These are phyloP conservation scores for Coleophoma eucalyptorum DNA, from an alignment of 2,329 filamentous ascomycete genomes.

Conservation along the genomic window DNA sequence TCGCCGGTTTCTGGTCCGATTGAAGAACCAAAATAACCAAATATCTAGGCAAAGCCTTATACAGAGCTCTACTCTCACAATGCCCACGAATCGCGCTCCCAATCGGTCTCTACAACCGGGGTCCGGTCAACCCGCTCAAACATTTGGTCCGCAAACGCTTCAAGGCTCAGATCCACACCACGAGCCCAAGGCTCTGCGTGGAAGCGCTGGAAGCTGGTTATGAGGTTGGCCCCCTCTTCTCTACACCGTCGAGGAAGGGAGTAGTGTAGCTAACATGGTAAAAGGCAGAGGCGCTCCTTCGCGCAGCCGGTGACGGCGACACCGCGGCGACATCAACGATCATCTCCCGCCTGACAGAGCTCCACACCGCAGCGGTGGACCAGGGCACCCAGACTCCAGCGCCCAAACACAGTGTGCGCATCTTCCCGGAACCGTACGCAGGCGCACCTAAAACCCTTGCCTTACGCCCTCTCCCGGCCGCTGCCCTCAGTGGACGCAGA, in stretches of 20 bases:
- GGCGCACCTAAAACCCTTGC: slow-evolving; percentile 43
- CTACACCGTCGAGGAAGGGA: not conserved
- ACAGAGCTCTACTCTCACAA: slow-evolving; percentile 63
- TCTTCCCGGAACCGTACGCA: slow-evolving; percentile 20
- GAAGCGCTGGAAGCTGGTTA: slow-evolving; percentile 66
- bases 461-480: slow-evolving; percentile 43
- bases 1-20: too few relatives aligned
- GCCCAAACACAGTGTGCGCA: slow-evolving; percentile 2
- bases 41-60: slow-evolving; percentile 62
- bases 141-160: slow-evolving; percentile 61
- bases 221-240: slow-evolving; percentile 37
- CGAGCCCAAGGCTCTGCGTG: slow-evolving; percentile 55
- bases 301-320: slow-evolving; percentile 17
- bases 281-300: slow-evolving; percentile 23
- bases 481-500: slow-evolving; percentile 45
- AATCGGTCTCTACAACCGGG: slow-evolving; percentile 34
- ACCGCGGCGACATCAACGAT: slow-evolving; percentile 16
- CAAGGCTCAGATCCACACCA: slow-evolving; percentile 51
- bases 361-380: slow-evolving; percentile 1
- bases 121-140: slow-evolving; percentile 39
- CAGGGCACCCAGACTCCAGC: slow-evolving; percentile 5
- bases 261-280: not conserved
- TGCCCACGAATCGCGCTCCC: slow-evolving; percentile 50
- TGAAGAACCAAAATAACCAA: too few relatives aligned
- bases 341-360: slow-evolving; percentile 28